A percentile compares a stretch with the other conserved stretches of the same genome.
These are phyloP conservation scores for Amesomyces nigricolor DNA, from an alignment of 2,329 filamentous ascomycete species.

Conservation along the genomic window DNA sequence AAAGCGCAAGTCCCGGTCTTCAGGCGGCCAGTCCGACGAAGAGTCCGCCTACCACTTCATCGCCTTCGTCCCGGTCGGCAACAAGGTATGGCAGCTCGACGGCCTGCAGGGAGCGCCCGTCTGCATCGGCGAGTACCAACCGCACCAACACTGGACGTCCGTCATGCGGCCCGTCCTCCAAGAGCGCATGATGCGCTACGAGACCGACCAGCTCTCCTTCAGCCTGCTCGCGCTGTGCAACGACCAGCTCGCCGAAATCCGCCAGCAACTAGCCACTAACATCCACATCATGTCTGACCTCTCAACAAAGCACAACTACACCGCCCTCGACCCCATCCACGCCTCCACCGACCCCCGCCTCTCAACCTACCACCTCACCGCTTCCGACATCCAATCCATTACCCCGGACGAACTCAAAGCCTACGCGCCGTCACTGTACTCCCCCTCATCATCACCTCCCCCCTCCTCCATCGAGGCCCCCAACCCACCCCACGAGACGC, in stretches of 20 bases:
- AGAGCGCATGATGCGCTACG: slow-evolving; percentile 60
- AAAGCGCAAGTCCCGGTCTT: neutral
- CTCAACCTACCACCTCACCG: slow-evolving; percentile 12
- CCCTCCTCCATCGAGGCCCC: too few relatives aligned
- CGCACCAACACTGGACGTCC: slow-evolving; percentile 55
- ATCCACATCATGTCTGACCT: slow-evolving; percentile 38
- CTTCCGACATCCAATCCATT: slow-evolving; percentile 2
- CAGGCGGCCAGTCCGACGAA: slow-evolving; percentile 37
- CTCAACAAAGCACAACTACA: slow-evolving; percentile 28
- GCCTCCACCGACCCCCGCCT: slow-evolving; percentile 3
- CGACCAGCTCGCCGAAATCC: slow-evolving; percentile 52
- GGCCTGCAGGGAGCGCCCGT: slow-evolving; percentile 70
- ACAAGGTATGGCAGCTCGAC: slow-evolving; percentile 80
- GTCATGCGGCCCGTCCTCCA: slow-evolving; percentile 60
- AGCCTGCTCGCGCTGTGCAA: slow-evolving; percentile 70
- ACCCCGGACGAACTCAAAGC: neutral
- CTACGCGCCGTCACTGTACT: neutral
- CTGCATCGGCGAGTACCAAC: slow-evolving; percentile 45
- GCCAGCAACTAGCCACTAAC: slow-evolving; percentile 40
- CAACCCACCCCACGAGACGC: neutral
- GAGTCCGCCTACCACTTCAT: slow-evolving; percentile 81
- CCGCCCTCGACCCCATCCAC: neutral
- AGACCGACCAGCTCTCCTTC: slow-evolving; percentile 63
- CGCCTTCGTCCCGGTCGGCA: slow-evolving; percentile 74
- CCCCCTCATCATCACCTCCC: neutral